Evolutionary conservation across 2,329 filamentous ascomycete genomes (phyloP).

Genomic region (Claviceps citrina): DNA sequence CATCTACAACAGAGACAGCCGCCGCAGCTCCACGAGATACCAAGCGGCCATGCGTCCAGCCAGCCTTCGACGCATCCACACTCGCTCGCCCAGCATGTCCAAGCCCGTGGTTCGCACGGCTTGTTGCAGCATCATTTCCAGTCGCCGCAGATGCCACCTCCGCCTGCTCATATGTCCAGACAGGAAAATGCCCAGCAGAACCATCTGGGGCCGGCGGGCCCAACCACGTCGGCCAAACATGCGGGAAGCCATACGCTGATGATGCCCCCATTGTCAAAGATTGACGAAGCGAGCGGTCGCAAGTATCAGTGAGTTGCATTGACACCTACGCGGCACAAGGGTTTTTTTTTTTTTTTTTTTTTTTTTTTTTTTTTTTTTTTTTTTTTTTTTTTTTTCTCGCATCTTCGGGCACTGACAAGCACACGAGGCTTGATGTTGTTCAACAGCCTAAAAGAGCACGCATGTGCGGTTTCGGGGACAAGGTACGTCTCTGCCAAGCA

Average conservation of each 20-base stretch:
- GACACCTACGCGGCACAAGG: no score
- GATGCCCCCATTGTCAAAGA: slow-evolving; percentile 17
- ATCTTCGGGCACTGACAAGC: slow-evolving; percentile 10
- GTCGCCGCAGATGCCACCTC: slow-evolving; percentile 8
- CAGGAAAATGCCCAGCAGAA: slow-evolving; percentile 11
- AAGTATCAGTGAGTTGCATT: slow-evolving; percentile 19
- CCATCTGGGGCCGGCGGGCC: background rate
- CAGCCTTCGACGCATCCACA: slow-evolving; percentile 10
- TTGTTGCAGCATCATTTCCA: slow-evolving; percentile 8
- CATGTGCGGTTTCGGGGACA: slow-evolving; percentile 98
- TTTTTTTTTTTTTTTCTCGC: no score
- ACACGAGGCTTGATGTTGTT: slow-evolving; percentile 53
- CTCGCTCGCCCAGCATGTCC: slow-evolving; percentile 7
- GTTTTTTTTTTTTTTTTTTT: no score
- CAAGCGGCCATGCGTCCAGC: background rate
- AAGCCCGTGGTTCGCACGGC: slow-evolving; percentile 1
- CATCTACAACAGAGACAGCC: slow-evolving; percentile 4
- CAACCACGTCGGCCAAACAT: slow-evolving; percentile 8
- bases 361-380: no score
- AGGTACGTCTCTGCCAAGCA: slow-evolving; percentile 36
- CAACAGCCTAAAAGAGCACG: slow-evolving; percentile 87
- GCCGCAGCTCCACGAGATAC: slow-evolving; percentile 11
- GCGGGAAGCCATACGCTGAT: slow-evolving; percentile 8
- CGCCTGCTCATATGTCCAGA: slow-evolving; percentile 8
- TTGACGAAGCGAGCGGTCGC: slow-evolving; percentile 20